Evolutionary conservation across 208 protist genomes (phyloP).

Genomic region (Wallacemonas sp.): DNA sequence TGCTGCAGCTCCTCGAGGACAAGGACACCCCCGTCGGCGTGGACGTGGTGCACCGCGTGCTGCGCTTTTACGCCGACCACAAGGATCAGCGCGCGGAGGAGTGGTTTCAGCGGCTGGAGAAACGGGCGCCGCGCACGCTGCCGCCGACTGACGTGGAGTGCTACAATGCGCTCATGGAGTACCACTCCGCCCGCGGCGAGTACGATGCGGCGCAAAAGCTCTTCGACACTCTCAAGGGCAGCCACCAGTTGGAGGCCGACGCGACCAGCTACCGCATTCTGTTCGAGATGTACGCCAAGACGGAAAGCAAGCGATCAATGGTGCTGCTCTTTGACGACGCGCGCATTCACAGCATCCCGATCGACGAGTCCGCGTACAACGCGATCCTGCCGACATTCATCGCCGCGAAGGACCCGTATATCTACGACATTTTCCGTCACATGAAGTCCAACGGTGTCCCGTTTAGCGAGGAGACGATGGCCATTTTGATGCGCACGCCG

Average conservation of each 20-base stretch:
- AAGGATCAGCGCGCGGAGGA: constrained; percentile 46
- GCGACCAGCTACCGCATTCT: constrained; percentile 63
- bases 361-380: constrained; percentile 77
- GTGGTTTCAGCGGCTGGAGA: constrained; percentile 55
- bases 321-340: constrained; percentile 77
- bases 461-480: constrained; percentile 63
- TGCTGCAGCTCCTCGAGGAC: constrained; percentile 38
- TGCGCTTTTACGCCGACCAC: constrained; percentile 47
- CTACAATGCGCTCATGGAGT: constrained; percentile 62
- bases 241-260: constrained; percentile 54
- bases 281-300: constrained; percentile 49
- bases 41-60: constrained; percentile 36
- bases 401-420: constrained; percentile 32
- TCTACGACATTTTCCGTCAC: constrained; percentile 80
- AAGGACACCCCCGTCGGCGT: constrained; percentile 19
- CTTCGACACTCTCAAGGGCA: constrained; percentile 67
- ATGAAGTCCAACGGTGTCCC: constrained; percentile 75
- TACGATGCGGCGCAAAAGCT: constrained; percentile 50
- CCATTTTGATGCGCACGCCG: constrained; percentile 63
- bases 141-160: constrained; percentile 47
- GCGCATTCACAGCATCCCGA: constrained; percentile 56
- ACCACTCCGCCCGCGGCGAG: constrained; percentile 47
- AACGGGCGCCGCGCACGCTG: neutral
- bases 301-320: constrained; percentile 34
- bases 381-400: constrained; percentile 73